Conservation (phyloP, 2,329 filamentous ascomycete species). For the Scedosporium boydii region DNA sequence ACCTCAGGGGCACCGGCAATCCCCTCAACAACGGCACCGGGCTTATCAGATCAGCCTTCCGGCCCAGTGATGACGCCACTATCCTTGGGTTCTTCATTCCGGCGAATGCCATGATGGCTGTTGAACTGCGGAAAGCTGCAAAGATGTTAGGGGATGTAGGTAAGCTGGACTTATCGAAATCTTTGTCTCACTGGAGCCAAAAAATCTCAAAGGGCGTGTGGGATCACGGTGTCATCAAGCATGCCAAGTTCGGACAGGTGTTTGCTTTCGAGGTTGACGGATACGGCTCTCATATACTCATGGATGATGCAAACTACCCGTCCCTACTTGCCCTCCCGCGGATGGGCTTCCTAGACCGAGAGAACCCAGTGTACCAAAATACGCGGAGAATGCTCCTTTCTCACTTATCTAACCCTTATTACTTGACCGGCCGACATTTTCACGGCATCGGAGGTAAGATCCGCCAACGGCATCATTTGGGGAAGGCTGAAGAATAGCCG, state of each 20-base stretch:
- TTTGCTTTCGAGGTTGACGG: constrained; percentile 87
- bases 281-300: constrained; percentile 71
- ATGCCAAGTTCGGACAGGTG: constrained; percentile 66
- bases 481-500: background rate
- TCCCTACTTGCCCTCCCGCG: constrained; percentile 70
- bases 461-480: constrained; percentile 9
- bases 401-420: constrained; percentile 79
- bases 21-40: constrained; percentile 78
- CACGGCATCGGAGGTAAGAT: constrained; percentile 74
- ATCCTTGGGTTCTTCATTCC: constrained; percentile 94
- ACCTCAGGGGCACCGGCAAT: constrained; percentile 76
- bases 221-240: constrained; percentile 72
- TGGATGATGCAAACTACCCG: constrained; percentile 86
- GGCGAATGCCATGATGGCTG: constrained; percentile 90
- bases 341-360: constrained; percentile 59
- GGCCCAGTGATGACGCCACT: constrained; percentile 89
- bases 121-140: constrained; percentile 70
- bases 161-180: constrained; percentile 41
- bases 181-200: constrained; percentile 48
- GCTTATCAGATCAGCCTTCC: constrained; percentile 81
- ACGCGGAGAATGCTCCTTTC: constrained; percentile 70
- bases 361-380: constrained; percentile 72
- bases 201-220: constrained; percentile 68
- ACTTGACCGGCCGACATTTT: constrained; percentile 65
- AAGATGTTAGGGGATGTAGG: constrained; percentile 54